A percentile compares a stretch with the other conserved stretches of the same genome.
Conservation (phyloP, 2,329 filamentous ascomycete species). For the Monosporascus sp. region DNA sequence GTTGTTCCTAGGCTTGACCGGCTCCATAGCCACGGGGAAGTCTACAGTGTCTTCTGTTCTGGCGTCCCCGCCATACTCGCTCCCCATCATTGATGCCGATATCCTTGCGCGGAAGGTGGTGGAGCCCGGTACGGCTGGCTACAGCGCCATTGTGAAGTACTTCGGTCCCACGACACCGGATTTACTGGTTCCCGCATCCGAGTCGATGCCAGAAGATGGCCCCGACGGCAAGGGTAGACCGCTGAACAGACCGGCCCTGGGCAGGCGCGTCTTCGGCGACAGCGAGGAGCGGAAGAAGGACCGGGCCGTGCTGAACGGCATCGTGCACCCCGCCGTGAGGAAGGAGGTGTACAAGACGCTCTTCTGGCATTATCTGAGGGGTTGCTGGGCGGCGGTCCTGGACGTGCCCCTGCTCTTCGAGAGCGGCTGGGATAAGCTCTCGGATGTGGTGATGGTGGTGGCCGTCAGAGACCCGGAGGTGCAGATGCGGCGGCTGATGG, state of each 20-base stretch:
- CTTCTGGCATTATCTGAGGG: conserved; percentile 65
- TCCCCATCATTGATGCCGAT: conserved; percentile 93
- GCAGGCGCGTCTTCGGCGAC: conserved; percentile 79
- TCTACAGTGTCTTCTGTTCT: conserved; percentile 88
- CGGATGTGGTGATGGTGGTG: conserved; percentile 81
- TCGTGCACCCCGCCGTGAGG: conserved; percentile 88
- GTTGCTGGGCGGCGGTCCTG: conserved; percentile 83
- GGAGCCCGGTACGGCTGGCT: conserved; percentile 82
- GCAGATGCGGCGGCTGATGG: conserved; percentile 75
- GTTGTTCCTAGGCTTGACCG: conserved; percentile 93
- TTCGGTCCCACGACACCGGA: conserved; percentile 83
- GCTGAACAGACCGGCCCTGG: conserved; percentile 81
- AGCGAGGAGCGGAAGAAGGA: conserved; percentile 65
- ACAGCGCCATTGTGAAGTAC: conserved; percentile 73
- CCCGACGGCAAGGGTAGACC: conserved; percentile 61
- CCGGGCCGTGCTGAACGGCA: conserved; percentile 73
- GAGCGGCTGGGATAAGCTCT: conserved; percentile 76
- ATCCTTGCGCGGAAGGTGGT: conserved; percentile 88
- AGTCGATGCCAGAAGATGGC: conserved; percentile 48
- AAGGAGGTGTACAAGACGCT: conserved; percentile 74
- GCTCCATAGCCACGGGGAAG: conserved; percentile 97
- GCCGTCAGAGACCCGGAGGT: conserved; percentile 73
- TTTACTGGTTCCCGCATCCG: conserved; percentile 61
- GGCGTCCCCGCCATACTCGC: conserved; percentile 70
- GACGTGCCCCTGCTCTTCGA: conserved; percentile 93